These are phyloP conservation scores for Balamuthia mandrillaris DNA, from an alignment of 208 protist species.

Conservation along the genomic window DNA sequence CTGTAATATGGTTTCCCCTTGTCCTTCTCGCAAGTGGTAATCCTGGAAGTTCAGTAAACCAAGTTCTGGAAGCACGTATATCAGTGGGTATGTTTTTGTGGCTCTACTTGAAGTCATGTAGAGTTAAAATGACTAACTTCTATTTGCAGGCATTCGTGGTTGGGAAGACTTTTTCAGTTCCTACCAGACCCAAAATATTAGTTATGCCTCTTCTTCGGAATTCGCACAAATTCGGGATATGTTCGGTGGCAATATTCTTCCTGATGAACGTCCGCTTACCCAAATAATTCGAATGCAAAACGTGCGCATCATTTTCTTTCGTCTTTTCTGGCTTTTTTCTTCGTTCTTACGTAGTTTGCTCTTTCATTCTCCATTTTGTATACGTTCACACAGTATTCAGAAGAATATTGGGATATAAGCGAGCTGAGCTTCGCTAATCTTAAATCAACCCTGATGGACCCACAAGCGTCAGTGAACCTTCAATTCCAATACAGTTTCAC, in stretches of 20 bases:
- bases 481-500: no score
- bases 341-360: neutral
- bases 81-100: neutral
- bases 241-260: neutral
- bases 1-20: conserved; percentile 58
- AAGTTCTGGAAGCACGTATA: neutral
- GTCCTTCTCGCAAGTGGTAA: neutral
- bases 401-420: neutral
- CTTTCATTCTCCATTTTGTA: neutral
- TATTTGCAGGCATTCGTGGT: neutral
- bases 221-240: neutral
- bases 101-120: neutral
- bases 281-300: neutral
- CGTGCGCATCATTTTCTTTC: neutral
- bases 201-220: neutral
- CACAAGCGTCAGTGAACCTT: no score
- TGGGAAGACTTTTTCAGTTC: neutral
- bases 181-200: neutral
- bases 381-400: neutral
- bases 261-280: neutral
- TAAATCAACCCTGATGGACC: no score
- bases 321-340: neutral
- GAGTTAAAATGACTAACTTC: neutral
- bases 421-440: neutral
- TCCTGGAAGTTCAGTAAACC: neutral